Base-by-base conservation (phyloP, 2,329 filamentous ascomycete genomes). In the Magnaporthiopsis incrustans region DNA sequence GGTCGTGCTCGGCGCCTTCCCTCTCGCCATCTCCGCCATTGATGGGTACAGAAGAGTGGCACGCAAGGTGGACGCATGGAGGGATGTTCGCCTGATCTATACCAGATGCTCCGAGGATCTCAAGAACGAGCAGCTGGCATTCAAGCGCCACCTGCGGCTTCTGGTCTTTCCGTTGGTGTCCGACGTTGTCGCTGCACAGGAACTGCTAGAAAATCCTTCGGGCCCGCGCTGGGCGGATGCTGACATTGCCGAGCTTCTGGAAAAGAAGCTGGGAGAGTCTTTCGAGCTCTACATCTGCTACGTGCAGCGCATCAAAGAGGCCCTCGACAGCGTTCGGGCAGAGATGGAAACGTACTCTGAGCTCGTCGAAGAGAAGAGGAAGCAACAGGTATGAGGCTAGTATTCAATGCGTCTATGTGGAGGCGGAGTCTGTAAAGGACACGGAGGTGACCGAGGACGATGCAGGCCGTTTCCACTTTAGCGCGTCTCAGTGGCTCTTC, bases 251-350 rank as follows among this genome's bases (percentile, higher is more conserved):
- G 27, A 33, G 27, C 57, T 59, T 27, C 57, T 59, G 4, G 6
- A 32, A 4, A 59, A 26, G 15, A 27, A 32, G 10, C 27, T 59
- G 18, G 57, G 57, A 2, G 57, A 59, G 30, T 59, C 57, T 26
- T 59, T 27, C 57, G 26, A 59, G 30, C 57, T 59, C n/a, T 59
- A 33, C n/a, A n/a, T 59, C 27, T 27, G 57, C 10, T 59, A 59
- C 14, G 11, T 59, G 15, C 27, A 7, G 11, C 27, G 33, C 26
- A 18, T 59, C 27, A 8, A 32, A 32, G 57, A 59, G 18, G 22
- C 33, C 4, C 14, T 59, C 14, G 18, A 32, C 14, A 15, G 10
- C 4, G 18, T 59, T 59, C 7, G 27, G 11, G 26, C 22, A 33
- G 57, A 59, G 8, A 22, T 59, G 18, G 22, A 27, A n/a, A 22